phyloP scores from a whole-genome alignment of 1,284 basidiomycete species.

The Fistulinella cinereoalba region DNA sequence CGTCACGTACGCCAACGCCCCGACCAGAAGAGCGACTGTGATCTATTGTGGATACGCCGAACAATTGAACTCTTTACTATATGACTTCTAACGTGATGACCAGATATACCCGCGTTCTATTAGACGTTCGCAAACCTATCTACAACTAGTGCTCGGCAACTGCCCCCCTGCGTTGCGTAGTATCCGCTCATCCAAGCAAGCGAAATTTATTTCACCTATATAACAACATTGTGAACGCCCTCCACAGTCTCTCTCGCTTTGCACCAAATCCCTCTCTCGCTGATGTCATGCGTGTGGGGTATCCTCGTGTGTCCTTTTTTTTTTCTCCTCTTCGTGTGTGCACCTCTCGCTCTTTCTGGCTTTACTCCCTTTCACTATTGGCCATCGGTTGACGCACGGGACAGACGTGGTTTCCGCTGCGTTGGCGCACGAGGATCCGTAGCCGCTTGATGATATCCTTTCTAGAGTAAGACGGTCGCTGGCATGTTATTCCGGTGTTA shows the following conservation, averaged over 20 bases:
- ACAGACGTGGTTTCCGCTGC: constrained; percentile 15
- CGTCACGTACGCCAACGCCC: constrained; percentile 58
- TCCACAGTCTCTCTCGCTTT: constrained; percentile 27
- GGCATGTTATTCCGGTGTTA: constrained; percentile 26
- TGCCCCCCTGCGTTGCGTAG: constrained; percentile 21
- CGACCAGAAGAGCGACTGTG: constrained; percentile 33
- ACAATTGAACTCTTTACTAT: constrained; percentile 27
- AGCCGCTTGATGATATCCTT: constrained; percentile 17
- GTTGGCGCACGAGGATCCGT: constrained; percentile 13
- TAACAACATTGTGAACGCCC: constrained; percentile 34
- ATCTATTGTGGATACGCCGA: constrained; percentile 15
- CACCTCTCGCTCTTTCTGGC: constrained; percentile 24
- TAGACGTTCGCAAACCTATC: constrained; percentile 34
- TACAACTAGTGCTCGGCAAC: constrained; percentile 36
- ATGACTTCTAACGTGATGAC: constrained; percentile 36
- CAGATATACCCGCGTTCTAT: constrained; percentile 35
- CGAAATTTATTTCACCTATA: constrained; percentile 37
- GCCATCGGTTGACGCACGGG: constrained; percentile 14
- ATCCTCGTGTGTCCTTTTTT: constrained; percentile 19
- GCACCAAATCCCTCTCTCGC: constrained; percentile 22
- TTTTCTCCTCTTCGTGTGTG: constrained; percentile 12
- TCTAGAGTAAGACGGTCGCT: constrained; percentile 28
- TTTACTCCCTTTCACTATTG: constrained; percentile 10
- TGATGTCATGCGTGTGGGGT: constrained; percentile 15
- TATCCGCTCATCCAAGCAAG: constrained; percentile 27